Conservation (phyloP, 371 early-diverging fungal genomes). For the Chytridiales sp. region DNA sequence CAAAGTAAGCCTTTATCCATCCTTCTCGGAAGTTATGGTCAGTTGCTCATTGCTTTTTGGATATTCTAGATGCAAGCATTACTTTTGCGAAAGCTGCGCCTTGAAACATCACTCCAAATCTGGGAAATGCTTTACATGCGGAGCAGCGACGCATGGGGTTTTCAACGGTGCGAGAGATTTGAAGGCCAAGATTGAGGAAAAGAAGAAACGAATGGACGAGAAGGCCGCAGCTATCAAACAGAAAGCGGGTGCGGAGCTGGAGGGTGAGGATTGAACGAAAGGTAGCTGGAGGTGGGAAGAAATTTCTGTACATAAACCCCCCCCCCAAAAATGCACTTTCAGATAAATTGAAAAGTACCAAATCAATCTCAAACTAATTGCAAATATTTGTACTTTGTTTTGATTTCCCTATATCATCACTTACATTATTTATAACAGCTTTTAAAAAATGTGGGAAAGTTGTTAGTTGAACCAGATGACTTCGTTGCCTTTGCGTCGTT, state of each 20-base stretch:
- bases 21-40: no score
- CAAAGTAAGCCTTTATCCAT: constrained; percentile 54
- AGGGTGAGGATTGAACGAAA: constrained; percentile 24
- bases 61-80: constrained; percentile 80
- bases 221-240: constrained; percentile 31
- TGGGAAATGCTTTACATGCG: constrained; percentile 91
- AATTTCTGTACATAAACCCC: no score
- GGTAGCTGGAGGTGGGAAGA: constrained; percentile 13
- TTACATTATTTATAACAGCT: no score
- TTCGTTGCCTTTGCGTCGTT: no score
- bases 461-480: no score
- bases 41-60: background rate
- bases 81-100: constrained; percentile 96
- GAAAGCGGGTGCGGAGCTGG: constrained; percentile 23
- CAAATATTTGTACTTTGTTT: no score
- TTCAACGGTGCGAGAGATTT: constrained; percentile 84
- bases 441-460: no score
- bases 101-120: constrained; percentile 73
- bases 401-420: no score
- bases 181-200: constrained; percentile 60
- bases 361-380: no score
- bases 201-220: constrained; percentile 36
- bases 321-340: no score
- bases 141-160: constrained; percentile 77
- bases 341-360: no score